Conservation (phyloP, 148 eudicot genomes). For the Cornus kousa region DNA sequence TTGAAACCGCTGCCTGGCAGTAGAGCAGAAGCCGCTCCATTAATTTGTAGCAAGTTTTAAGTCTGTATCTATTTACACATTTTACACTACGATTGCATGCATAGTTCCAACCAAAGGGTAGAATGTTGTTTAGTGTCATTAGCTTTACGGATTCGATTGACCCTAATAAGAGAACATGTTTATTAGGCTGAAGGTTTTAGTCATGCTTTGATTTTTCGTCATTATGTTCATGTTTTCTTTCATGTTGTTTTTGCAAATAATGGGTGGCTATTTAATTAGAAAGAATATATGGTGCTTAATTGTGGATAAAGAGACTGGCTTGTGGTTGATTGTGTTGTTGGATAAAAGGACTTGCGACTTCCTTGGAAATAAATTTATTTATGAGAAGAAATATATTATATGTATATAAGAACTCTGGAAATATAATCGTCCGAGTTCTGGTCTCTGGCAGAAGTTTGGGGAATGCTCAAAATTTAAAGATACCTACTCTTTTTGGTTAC, state of each 20-base stretch:
- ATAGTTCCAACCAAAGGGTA: background rate
- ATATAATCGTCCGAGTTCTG: too few species aligned
- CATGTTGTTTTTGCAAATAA: background rate
- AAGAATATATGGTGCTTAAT: too few species aligned
- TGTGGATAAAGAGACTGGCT: too few species aligned
- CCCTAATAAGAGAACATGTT: background rate
- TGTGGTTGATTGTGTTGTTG: too few species aligned
- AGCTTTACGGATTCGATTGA: background rate
- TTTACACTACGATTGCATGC: background rate
- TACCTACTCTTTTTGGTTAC: too few species aligned
- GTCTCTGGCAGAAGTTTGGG: too few species aligned
- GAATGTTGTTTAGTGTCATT: background rate
- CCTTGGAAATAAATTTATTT: too few species aligned
- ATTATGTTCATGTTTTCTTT: background rate
- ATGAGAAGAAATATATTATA: too few species aligned
- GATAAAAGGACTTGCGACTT: too few species aligned
- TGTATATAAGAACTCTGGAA: too few species aligned
- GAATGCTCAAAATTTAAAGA: too few species aligned
- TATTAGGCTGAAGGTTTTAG: background rate
- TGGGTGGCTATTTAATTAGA: too few species aligned
- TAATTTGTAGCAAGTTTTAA: constrained; percentile 6
- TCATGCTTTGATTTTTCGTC: background rate
- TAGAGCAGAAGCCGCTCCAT: background rate
- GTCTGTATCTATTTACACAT: background rate
- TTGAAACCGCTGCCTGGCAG: background rate